phyloP scores from a whole-genome alignment of 2,329 filamentous ascomycete species.

The Hymenoscyphus scutula region DNA sequence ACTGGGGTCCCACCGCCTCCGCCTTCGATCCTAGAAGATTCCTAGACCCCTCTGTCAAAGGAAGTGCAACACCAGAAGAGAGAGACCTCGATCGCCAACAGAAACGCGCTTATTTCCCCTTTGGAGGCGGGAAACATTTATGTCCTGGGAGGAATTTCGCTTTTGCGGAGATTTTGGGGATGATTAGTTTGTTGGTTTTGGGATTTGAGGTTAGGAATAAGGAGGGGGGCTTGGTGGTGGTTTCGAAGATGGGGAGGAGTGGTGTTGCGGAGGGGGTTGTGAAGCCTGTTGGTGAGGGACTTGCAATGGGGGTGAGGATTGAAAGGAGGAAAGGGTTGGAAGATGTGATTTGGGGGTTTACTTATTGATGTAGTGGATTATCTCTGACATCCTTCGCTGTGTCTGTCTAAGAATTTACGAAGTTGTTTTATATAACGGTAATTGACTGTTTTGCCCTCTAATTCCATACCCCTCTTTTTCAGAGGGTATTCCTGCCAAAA shows the following conservation, averaged over 20 bases:
- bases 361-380: neutral
- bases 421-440: too few species aligned
- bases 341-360: conserved; percentile 24
- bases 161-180: conserved; percentile 39
- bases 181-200: conserved; percentile 34
- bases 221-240: conserved; percentile 18
- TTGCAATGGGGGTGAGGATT: conserved; percentile 20
- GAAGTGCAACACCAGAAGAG: conserved; percentile 13
- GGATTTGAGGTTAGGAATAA: conserved; percentile 33
- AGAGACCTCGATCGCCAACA: conserved; percentile 16
- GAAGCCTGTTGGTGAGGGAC: conserved; percentile 21
- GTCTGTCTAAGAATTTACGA: too few species aligned
- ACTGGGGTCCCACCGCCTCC: conserved; percentile 44
- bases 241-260: conserved; percentile 16
- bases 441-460: too few species aligned
- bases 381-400: neutral
- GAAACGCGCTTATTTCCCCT: conserved; percentile 36
- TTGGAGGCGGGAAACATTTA: conserved; percentile 40
- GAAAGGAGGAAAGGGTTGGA: conserved; percentile 27
- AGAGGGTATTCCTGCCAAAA: too few species aligned
- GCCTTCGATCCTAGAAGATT: conserved; percentile 44
- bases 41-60: conserved; percentile 25
- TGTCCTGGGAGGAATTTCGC: conserved; percentile 42
- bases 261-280: conserved; percentile 21
- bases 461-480: too few species aligned